Base-by-base conservation (phyloP, 2,329 filamentous ascomycete genomes). In the Nigrospora sphaerica region DNA sequence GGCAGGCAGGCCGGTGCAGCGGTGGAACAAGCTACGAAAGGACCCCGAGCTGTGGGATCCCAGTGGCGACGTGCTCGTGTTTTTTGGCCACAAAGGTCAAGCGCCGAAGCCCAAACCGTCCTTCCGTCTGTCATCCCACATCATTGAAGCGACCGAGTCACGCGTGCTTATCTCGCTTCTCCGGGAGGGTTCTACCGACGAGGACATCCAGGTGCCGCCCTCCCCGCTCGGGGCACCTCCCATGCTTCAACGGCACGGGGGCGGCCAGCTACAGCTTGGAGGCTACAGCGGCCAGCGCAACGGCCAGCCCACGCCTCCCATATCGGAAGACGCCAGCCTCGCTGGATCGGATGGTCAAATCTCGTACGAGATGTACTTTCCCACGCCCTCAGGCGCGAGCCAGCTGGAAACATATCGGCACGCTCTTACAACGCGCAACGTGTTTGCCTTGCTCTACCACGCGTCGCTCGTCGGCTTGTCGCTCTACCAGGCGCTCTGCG, bases 361-460 rank as follows among this genome's bases (percentile, higher is more conserved):
- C 38, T 77, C 73, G 2, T 81, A 81, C 48, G 74, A 83, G 56
- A 76, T 86, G 60, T 80, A 77, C 63, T 83, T 86, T 49, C 74
- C 81, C 0, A 71, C 79, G 0, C 80, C 80, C 0, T 52, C 69
- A 2, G 70, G 74, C 34, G 55, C 75, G 35, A 71, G 57, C 54
- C 73, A 63, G 56, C 62, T 62, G 16, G 75, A 73, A 37, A 74
- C 73, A 45, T 69, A 74, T 2, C 70, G 79, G 1, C 72, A 85
- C 51, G 79, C 83, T 52, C 72, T 86, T 40, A 82, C 83, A 0
- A 83, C 83, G 1, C 76, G 84, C 17, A 88, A 87, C 55, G 76
- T 86, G 39, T 80, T 88, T 54, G 83, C 83, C 0, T 63, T 86
- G 32, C 62, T 86, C 2, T 82, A 80, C 54, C 73, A 79, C 44